phyloP scores from a whole-genome alignment of 2,329 filamentous ascomycete species.

The Alternaria incomplexa region DNA sequence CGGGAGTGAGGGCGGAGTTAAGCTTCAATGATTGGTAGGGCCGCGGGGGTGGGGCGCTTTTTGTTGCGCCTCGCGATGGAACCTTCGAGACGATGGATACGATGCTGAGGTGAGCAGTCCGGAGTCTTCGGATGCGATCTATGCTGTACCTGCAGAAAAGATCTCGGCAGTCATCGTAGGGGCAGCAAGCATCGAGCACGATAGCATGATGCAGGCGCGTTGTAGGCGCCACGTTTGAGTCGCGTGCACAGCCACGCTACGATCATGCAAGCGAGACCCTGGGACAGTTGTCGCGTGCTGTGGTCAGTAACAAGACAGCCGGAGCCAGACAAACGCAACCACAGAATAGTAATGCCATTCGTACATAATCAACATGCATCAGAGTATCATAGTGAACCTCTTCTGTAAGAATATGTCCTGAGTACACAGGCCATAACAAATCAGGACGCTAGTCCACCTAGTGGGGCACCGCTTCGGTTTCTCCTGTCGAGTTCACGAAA shows the following conservation, averaged over 20 bases:
- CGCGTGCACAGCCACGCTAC: slow-evolving; percentile 4
- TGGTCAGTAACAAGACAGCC: background rate
- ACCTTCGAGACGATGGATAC: slow-evolving; percentile 29
- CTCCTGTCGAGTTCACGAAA: background rate
- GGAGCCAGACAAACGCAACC: background rate
- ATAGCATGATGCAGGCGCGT: background rate
- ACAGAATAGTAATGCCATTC: background rate
- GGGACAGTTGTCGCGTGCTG: background rate
- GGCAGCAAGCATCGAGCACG: background rate
- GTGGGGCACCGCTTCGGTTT: background rate
- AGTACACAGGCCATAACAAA: background rate
- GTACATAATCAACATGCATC: background rate
- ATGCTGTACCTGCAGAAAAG: background rate
- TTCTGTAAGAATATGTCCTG: background rate
- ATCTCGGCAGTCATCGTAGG: background rate
- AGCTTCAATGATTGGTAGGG: slow-evolving; percentile 29
- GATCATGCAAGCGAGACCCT: background rate
- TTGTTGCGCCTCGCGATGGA: slow-evolving; percentile 22
- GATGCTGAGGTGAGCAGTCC: slow-evolving; percentile 23
- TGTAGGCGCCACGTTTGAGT: background rate
- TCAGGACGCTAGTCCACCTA: background rate
- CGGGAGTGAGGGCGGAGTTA: slow-evolving; percentile 29
- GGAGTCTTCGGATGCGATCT: slow-evolving; percentile 5
- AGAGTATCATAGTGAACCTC: background rate
- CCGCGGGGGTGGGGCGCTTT: slow-evolving; percentile 23